These are phyloP conservation scores for Leccinum subfulvum DNA, from an alignment of 1,284 basidiomycete species.

Conservation along the genomic window DNA sequence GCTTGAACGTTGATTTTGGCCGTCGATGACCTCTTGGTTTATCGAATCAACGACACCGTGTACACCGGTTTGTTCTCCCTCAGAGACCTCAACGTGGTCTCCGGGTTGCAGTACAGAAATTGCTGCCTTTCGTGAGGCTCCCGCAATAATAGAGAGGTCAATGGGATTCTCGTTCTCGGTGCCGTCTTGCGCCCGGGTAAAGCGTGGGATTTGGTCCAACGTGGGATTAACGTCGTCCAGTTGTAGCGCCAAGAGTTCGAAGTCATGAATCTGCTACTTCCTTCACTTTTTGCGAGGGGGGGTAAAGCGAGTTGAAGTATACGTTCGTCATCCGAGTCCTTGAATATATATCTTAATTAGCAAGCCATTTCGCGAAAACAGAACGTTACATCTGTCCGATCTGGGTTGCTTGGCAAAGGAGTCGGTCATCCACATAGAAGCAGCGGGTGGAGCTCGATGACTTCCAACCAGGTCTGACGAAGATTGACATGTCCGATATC, in stretches of 20 bases:
- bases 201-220: slow-evolving; percentile 93
- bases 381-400: too few relatives aligned
- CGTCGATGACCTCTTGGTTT: slow-evolving; percentile 80
- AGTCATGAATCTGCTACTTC: slow-evolving; percentile 45
- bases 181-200: slow-evolving; percentile 72
- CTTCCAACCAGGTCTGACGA: too few relatives aligned
- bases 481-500: too few relatives aligned
- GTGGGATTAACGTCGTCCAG: slow-evolving; percentile 93
- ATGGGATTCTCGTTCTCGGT: slow-evolving; percentile 60
- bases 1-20: slow-evolving; percentile 86
- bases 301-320: too few relatives aligned
- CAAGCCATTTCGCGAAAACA: too few relatives aligned
- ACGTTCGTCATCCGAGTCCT: too few relatives aligned
- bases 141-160: slow-evolving; percentile 83
- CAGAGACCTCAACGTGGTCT: slow-evolving; percentile 96
- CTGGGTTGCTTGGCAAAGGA: too few relatives aligned
- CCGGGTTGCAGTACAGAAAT: slow-evolving; percentile 93
- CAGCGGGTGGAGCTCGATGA: too few relatives aligned
- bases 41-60: slow-evolving; percentile 92
- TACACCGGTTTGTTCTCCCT: slow-evolving; percentile 93
- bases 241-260: slow-evolving; percentile 78
- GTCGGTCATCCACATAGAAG: too few relatives aligned
- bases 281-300: too few relatives aligned
- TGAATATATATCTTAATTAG: too few relatives aligned
- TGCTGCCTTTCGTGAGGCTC: slow-evolving; percentile 83